Evolutionary conservation across 2,329 filamentous ascomycete genomes (phyloP), one percentile per base, ranked within the genome.

Genomic region (Fusarium brevicatenulatum): DNA sequence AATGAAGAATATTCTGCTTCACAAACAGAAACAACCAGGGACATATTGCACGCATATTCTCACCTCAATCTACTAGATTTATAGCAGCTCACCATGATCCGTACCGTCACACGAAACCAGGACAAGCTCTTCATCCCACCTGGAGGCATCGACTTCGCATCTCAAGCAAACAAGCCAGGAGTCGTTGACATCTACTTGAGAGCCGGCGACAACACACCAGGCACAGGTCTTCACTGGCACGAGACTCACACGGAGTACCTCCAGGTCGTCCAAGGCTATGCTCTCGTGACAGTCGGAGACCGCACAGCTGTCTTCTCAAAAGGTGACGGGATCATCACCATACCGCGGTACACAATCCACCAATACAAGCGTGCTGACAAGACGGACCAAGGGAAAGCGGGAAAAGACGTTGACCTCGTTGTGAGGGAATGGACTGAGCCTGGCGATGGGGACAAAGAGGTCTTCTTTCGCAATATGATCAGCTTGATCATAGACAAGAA

Each of bases 381-480:
- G n/a, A 65, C 28, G 9, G 50, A 63, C 5, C 40, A 73, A 57
- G 71, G 75, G 18, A 64, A 57, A 9, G 28, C 30, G 13, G 71
- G 66, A 23, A 65, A 44, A 13, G 47, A 69, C 10, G 32, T 69
- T 10, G 74, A 74, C 23, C 65, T 76, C 11, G 32, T 59, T 32
- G 63, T 77, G 13, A 62, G 46, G 25, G 75, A 77, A 53, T 77
- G 75, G 75, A 75, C 75, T 15, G 73, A 76, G 12, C 75, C 75
- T 13, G 64, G 68, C 8, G 73, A 77, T 23, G 68, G 74, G 1
- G 68, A 73, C 32, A 77, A 76, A 59, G 62, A 66, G n/a, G 34
- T 73, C 4, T 76, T 77, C 63, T 77, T 77, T 40, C 73, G 73
- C 39, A 77, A 77, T 11, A 37, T 70, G 12, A 39, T 76, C 21